phyloP scores from a whole-genome alignment of 2,329 filamentous ascomycete species.

The Monilinia vaccinii-corymbosi region DNA sequence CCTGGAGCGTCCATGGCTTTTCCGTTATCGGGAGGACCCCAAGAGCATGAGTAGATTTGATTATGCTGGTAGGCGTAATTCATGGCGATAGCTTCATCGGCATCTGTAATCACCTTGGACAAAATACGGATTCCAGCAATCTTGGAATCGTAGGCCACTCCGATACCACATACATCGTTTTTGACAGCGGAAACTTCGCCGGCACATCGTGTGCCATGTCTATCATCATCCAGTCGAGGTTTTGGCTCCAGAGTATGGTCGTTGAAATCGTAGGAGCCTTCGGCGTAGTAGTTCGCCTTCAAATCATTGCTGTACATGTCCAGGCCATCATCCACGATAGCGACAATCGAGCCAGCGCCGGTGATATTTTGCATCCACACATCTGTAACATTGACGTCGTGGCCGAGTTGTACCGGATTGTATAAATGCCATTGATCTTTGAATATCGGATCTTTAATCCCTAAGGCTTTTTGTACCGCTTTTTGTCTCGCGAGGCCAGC shows the following conservation, averaged over 20 bases:
- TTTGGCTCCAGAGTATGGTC: constrained; percentile 70
- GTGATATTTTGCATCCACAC: constrained; percentile 89
- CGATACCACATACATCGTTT: constrained; percentile 91
- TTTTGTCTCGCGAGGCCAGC: constrained; percentile 47
- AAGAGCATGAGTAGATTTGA: constrained; percentile 97
- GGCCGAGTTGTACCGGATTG: constrained; percentile 70
- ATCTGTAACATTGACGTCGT: constrained; percentile 94
- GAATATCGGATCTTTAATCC: constrained; percentile 85
- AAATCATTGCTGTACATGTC: constrained; percentile 94
- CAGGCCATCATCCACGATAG: constrained; percentile 91
- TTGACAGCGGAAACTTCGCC: constrained; percentile 88
- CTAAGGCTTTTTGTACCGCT: constrained; percentile 54
- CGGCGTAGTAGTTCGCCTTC: constrained; percentile 86
- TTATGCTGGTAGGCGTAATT: constrained; percentile 89
- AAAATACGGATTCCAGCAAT: constrained; percentile 90
- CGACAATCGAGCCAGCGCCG: constrained; percentile 78
- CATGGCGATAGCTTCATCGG: constrained; percentile 84
- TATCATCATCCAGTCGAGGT: constrained; percentile 75
- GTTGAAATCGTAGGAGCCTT: constrained; percentile 94
- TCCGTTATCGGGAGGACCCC: constrained; percentile 93
- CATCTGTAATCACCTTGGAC: constrained; percentile 80
- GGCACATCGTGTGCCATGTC: constrained; percentile 87
- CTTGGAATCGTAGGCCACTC: constrained; percentile 85
- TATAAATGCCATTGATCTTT: constrained; percentile 90
- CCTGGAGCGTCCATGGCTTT: constrained; percentile 89